These are phyloP conservation scores for Fomitiporia mediterranea DNA, from an alignment of 1,284 basidiomycete species.

Conservation along the genomic window DNA sequence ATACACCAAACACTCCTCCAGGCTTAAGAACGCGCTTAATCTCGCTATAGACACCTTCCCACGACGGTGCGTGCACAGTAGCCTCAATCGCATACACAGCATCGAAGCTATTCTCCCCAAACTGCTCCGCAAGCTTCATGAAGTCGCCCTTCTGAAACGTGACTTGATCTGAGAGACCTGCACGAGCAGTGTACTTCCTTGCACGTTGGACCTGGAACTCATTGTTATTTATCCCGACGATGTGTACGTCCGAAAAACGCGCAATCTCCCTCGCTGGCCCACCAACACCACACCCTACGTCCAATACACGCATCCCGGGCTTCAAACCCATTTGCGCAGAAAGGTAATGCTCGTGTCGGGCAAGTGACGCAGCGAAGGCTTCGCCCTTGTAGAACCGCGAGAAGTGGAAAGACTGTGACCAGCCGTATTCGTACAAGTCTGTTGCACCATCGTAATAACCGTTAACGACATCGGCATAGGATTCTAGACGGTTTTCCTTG, in stretches of 20 bases:
- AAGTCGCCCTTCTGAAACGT: constrained; percentile 91
- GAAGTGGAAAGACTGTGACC: constrained; percentile 95
- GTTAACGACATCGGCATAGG: constrained; percentile 94
- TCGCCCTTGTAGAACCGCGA: constrained; percentile 98
- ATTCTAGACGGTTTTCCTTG: constrained; percentile 73
- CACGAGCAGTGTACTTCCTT: constrained; percentile 76
- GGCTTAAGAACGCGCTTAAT: constrained; percentile 96
- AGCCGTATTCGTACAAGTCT: constrained; percentile 95
- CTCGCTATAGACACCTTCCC: constrained; percentile 93
- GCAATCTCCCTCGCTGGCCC: constrained; percentile 96
- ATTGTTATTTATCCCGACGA: constrained; percentile 96
- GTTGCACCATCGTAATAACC: constrained; percentile 98
- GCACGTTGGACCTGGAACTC: constrained; percentile 91
- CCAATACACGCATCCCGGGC: constrained; percentile 93
- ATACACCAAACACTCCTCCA: constrained; percentile 94
- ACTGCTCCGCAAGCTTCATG: constrained; percentile 91
- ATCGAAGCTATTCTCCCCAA: constrained; percentile 93
- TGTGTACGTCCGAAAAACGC: constrained; percentile 81
- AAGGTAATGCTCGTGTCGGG: constrained; percentile 98
- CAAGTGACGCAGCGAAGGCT: constrained; percentile 77
- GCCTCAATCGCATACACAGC: constrained; percentile 99
- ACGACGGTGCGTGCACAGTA: constrained; percentile 93
- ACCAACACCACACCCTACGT: constrained; percentile 97
- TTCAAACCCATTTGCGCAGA: constrained; percentile 78
- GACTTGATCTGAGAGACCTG: constrained; percentile 75